Conservation (phyloP, 2,329 filamentous ascomycete species). For the Hymenoscyphus salicellus region DNA sequence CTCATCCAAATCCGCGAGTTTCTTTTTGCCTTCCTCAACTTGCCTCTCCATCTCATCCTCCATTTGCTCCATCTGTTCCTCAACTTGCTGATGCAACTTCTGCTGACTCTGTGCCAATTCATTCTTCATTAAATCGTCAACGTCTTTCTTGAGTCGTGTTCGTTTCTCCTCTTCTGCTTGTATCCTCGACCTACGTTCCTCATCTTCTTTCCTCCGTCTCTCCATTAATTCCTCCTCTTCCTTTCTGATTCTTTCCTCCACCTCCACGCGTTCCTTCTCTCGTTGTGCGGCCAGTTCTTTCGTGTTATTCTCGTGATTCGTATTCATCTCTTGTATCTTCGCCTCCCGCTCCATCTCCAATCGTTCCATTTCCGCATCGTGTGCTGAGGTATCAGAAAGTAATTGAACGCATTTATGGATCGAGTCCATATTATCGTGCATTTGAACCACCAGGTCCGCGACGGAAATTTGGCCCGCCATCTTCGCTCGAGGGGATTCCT, state of each 20-base stretch:
- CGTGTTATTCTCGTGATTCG: constrained; percentile 21
- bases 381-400: constrained; percentile 25
- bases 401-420: constrained; percentile 27
- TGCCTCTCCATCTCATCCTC: constrained; percentile 32
- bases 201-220: constrained; percentile 20
- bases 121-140: constrained; percentile 22
- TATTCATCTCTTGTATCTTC: constrained; percentile 23
- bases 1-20: constrained; percentile 28
- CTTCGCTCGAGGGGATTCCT: neutral
- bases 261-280: constrained; percentile 20
- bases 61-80: constrained; percentile 28
- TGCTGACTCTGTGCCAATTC: constrained; percentile 24
- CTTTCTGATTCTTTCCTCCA: constrained; percentile 17
- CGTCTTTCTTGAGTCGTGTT: constrained; percentile 17
- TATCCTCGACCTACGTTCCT: constrained; percentile 18
- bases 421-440: constrained; percentile 32
- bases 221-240: constrained; percentile 26
- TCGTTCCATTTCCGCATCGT: constrained; percentile 28
- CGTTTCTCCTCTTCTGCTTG: constrained; percentile 14
- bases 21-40: constrained; percentile 27
- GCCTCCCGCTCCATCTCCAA: constrained; percentile 26
- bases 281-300: constrained; percentile 18
- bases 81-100: constrained; percentile 22
- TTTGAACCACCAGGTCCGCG: constrained; percentile 26
- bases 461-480: constrained; percentile 16